Evolutionary conservation across 257 asterid species (phyloP).

Genomic region (Capsicum baccatum): DNA sequence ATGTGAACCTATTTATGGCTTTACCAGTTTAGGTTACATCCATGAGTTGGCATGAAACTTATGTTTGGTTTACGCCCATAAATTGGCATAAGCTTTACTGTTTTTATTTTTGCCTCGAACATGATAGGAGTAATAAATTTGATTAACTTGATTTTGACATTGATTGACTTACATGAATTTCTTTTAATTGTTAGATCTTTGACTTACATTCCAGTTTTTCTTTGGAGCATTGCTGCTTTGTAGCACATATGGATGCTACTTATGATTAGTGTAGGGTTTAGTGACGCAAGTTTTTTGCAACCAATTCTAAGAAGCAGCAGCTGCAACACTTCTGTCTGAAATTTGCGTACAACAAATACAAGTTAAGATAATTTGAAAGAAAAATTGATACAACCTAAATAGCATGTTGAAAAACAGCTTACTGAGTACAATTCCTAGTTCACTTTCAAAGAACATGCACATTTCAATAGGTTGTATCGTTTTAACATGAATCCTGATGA

Average conservation of each 20-base stretch:
- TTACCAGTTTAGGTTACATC: too few species aligned
- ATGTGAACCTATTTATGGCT: too few species aligned
- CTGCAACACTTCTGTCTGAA: background rate
- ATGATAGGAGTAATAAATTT: too few species aligned
- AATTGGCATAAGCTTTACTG: too few species aligned
- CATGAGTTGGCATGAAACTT: too few species aligned
- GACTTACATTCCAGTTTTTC: too few species aligned
- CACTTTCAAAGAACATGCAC: background rate
- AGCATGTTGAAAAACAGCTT: background rate
- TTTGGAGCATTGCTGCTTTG: too few species aligned
- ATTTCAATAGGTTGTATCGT: constrained; percentile 5
- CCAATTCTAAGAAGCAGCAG: background rate
- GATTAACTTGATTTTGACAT: too few species aligned
- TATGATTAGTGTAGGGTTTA: background rate
- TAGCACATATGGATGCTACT: background rate
- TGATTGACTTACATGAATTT: too few species aligned
- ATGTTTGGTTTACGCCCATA: too few species aligned
- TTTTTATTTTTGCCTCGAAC: too few species aligned
- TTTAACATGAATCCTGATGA: background rate
- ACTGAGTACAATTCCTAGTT: background rate
- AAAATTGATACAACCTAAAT: background rate
- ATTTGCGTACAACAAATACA: background rate
- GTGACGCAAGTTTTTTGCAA: background rate
- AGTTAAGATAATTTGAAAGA: background rate
- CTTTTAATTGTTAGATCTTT: too few species aligned